Evolutionary conservation across 306 rosid genomes (phyloP).

Genomic region (Cajanus cajan): DNA sequence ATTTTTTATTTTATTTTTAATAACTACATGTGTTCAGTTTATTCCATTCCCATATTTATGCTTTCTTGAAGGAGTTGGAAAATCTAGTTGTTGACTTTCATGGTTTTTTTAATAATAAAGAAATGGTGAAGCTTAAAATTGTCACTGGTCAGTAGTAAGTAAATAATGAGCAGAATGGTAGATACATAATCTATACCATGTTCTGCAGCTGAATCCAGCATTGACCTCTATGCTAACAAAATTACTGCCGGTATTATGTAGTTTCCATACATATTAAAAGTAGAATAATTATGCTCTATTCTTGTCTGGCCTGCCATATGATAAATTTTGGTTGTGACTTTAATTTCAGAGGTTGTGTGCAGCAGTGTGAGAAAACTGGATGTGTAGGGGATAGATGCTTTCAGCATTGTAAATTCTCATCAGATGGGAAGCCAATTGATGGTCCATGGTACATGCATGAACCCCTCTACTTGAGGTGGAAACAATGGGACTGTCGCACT

Average conservation of each 20-base stretch:
- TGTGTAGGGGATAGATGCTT: slow-evolving; percentile 85
- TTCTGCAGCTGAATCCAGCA: neutral
- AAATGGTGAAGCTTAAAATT: neutral
- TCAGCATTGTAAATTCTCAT: slow-evolving; percentile 96
- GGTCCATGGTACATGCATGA: slow-evolving; percentile 99
- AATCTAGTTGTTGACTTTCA: neutral
- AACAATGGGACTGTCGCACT: slow-evolving; percentile 94
- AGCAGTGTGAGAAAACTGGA: slow-evolving; percentile 80
- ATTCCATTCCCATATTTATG: neutral
- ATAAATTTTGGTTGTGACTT: slow-evolving; percentile 18
- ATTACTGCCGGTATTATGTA: neutral
- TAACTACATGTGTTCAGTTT: neutral
- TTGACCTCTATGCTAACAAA: slow-evolving; percentile 15
- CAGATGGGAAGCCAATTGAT: slow-evolving; percentile 92
- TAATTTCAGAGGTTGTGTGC: slow-evolving; percentile 69
- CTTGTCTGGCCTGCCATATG: neutral
- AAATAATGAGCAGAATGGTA: neutral
- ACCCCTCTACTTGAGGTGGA: slow-evolving; percentile 89
- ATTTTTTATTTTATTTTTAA: no score
- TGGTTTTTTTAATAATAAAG: neutral
- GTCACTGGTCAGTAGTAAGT: neutral
- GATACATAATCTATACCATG: neutral
- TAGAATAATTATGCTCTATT: neutral
- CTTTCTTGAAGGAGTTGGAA: neutral
- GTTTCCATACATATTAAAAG: neutral